phyloP scores from a whole-genome alignment of 345 rosid genomes.

The Raphanus raphanistrum region DNA sequence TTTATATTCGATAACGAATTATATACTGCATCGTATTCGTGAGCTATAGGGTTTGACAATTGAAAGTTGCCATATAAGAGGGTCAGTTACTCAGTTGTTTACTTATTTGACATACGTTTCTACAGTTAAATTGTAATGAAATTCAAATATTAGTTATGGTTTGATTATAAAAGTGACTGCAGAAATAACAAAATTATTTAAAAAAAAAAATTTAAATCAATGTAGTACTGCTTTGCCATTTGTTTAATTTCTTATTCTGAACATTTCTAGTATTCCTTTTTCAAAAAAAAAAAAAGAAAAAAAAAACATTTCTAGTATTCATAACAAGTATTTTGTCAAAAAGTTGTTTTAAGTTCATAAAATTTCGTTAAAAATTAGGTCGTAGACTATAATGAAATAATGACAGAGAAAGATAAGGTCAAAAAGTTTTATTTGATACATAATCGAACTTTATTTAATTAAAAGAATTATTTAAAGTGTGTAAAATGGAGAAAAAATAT shows the following conservation, averaged over 20 bases:
- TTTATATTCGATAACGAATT: background rate
- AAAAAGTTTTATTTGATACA: background rate
- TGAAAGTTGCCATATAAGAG: background rate
- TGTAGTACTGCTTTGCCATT: no score
- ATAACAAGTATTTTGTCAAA: no score
- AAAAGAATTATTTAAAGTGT: conserved; percentile 1
- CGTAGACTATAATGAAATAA: background rate
- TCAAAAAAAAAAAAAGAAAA: no score
- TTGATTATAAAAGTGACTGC: background rate
- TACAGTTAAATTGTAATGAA: background rate
- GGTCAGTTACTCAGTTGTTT: background rate
- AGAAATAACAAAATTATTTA: no score
- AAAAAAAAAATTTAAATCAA: no score
- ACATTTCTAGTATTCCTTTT: no score
- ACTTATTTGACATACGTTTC: background rate
- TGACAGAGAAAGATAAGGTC: background rate
- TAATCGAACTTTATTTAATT: conserved; percentile 15
- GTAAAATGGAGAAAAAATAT: conserved; percentile 1
- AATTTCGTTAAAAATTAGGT: no score
- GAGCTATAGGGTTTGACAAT: background rate
- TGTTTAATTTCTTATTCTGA: no score
- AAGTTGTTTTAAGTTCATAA: background rate
- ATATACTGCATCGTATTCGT: background rate
- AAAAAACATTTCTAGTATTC: no score
- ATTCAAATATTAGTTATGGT: background rate